A percentile compares a stretch with the other conserved stretches of the same genome.
These are phyloP conservation scores for Debaryomyces castellii DNA, from an alignment of 805 yeast species.

Conservation along the genomic window DNA sequence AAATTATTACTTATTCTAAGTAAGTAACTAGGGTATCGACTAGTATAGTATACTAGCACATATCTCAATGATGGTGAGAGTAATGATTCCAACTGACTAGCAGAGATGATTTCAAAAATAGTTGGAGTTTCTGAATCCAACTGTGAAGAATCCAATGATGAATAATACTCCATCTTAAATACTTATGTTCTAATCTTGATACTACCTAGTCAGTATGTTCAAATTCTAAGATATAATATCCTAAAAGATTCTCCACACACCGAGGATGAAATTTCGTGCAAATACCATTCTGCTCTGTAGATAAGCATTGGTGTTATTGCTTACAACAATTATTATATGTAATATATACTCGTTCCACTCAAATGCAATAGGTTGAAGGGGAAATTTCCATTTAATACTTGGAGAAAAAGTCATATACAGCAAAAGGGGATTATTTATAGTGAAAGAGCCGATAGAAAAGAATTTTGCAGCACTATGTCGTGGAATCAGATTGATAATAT, in stretches of 20 bases:
- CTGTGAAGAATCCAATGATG: slow-evolving; percentile 74
- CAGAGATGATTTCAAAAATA: slow-evolving; percentile 80
- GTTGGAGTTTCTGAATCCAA: slow-evolving; percentile 80
- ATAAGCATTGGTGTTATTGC: no score
- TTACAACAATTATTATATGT: no score
- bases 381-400: no score
- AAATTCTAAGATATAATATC: no score
- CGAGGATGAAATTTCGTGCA: no score
- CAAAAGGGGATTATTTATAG: no score
- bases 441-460: no score
- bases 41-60: slow-evolving; percentile 77
- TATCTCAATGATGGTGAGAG: slow-evolving; percentile 82
- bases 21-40: slow-evolving; percentile 68
- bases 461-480: slow-evolving; percentile 6
- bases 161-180: slow-evolving; percentile 70
- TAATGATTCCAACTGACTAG: slow-evolving; percentile 72
- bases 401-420: no score
- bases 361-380: no score
- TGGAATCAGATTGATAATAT: slow-evolving; percentile 23
- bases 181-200: neutral
- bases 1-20: slow-evolving; percentile 62
- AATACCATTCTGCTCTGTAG: no score
- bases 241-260: no score
- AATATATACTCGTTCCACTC: no score
- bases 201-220: neutral